These are phyloP conservation scores for Mycogone perniciosa DNA, from an alignment of 2,329 filamentous ascomycete genomes.

Conservation along the genomic window DNA sequence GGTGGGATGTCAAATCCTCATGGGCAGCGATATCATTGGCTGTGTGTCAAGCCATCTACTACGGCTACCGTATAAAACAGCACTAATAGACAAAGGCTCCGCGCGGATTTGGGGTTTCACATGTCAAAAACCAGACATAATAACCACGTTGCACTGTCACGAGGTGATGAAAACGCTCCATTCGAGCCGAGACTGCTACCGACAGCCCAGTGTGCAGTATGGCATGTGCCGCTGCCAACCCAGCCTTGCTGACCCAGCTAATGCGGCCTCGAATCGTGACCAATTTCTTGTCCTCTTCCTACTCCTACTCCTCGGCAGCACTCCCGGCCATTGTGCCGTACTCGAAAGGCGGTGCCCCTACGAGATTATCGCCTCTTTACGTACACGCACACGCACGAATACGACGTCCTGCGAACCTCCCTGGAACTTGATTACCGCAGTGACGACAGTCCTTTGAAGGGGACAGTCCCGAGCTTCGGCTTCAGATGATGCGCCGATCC, in stretches of 20 bases:
- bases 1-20: too few species aligned
- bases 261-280: background rate
- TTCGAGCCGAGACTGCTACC: slow-evolving; percentile 7
- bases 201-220: background rate
- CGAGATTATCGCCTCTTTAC: background rate
- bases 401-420: background rate
- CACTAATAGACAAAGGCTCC: too few species aligned
- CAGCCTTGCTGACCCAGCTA: background rate
- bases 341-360: too few species aligned
- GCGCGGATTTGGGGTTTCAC: too few species aligned
- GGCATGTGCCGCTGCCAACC: slow-evolving; percentile 9
- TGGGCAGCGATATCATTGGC: too few species aligned
- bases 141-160: slow-evolving; percentile 2
- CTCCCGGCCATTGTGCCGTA: too few species aligned
- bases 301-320: background rate
- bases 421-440: too few species aligned
- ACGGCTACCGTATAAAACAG: too few species aligned
- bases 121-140: background rate
- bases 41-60: too few species aligned
- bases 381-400: too few species aligned
- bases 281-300: background rate
- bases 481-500: background rate
- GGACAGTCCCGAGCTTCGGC: background rate
- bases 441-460: background rate
- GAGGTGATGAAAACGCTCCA: background rate